Evolutionary conservation across 1,284 basidiomycete species (phyloP).

Genomic region (Trichosporon sp.): DNA sequence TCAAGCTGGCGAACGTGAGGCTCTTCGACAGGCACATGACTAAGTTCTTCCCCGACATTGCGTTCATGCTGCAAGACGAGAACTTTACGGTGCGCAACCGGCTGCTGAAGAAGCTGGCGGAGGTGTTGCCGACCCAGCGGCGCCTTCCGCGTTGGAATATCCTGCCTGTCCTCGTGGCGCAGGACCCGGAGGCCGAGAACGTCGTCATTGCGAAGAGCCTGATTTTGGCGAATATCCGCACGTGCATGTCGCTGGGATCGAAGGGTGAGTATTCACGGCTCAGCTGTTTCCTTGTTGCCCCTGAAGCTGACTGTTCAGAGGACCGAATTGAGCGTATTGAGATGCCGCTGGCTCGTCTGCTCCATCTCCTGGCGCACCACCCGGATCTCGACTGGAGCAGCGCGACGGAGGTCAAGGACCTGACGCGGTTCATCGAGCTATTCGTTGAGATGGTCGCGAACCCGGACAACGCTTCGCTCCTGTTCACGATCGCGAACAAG

Average conservation of each 20-base stretch:
- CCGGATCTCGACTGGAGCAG: slow-evolving; percentile 52
- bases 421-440: slow-evolving; percentile 81
- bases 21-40: slow-evolving; percentile 59
- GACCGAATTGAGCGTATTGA: slow-evolving; percentile 66
- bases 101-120: slow-evolving; percentile 70
- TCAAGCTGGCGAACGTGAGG: slow-evolving; percentile 68
- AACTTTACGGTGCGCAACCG: slow-evolving; percentile 76
- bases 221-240: not conserved
- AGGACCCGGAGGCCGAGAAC: slow-evolving; percentile 84
- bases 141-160: slow-evolving; percentile 70
- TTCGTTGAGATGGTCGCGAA: slow-evolving; percentile 73
- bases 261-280: not conserved
- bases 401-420: slow-evolving; percentile 60
- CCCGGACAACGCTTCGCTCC: slow-evolving; percentile 70
- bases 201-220: slow-evolving; percentile 25
- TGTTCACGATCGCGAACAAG: slow-evolving; percentile 76
- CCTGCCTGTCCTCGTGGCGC: slow-evolving; percentile 78
- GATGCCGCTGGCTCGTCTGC: slow-evolving; percentile 71
- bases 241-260: not conserved
- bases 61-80: slow-evolving; percentile 75
- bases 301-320: slow-evolving; percentile 44
- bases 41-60: slow-evolving; percentile 63
- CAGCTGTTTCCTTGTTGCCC: too few species aligned
- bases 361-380: slow-evolving; percentile 87
- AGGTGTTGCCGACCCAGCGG: slow-evolving; percentile 58